Base-by-base conservation (phyloP, 2,329 filamentous ascomycete species). In the Trichoderma gracile region DNA sequence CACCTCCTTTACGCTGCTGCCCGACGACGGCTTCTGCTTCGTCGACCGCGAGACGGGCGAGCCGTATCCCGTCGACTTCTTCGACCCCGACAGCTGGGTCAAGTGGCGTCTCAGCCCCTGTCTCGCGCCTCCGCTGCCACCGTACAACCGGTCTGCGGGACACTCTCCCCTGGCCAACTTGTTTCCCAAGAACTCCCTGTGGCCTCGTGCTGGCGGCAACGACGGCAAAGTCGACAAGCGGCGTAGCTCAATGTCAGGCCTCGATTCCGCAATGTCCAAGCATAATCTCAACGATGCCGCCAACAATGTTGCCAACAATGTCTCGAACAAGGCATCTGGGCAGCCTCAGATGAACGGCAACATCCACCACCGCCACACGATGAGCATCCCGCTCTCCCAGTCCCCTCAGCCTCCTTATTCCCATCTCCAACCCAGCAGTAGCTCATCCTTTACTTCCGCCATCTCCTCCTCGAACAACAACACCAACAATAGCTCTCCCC, bases 1-100 rank as follows among this genome's bases (percentile, higher is more conserved):
- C 8, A 96, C 93, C 0, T 93, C 88, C 47, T 97, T 91, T 72
- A 87, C 89, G 12, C 86, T 97, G 9, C 82, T 98, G 0, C 94
- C 94, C 0, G 89, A 97, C 64, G 89, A 95, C 69, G 93, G 93
- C 0, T 88, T 87, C 72, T 96, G 93, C 76, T 98, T 97, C 74
- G 82, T 97, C 71, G 89, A 97, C 78, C 92, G 89, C 70, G 76
- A 87, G 49, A 95, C 92, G 0, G 89, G 89, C 66, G 89, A 96
- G 72, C 84, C 90, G 68, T 96, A 94, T 71, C 87, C 83, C 0
- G 83, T 97, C 45, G 88, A 97, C 75, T 97, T 97, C 74, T 96
- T 93, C 77, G 83, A 94, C 71, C 79, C 87, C 0, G 81, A 91
- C 15, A 86, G 87, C 59, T 98, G 94, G 93, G 85, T 90, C 62